Evolutionary conservation across 805 yeast genomes (phyloP), one percentile per base, ranked within the genome.

Genomic region (Hanseniaspora lachancei): DNA sequence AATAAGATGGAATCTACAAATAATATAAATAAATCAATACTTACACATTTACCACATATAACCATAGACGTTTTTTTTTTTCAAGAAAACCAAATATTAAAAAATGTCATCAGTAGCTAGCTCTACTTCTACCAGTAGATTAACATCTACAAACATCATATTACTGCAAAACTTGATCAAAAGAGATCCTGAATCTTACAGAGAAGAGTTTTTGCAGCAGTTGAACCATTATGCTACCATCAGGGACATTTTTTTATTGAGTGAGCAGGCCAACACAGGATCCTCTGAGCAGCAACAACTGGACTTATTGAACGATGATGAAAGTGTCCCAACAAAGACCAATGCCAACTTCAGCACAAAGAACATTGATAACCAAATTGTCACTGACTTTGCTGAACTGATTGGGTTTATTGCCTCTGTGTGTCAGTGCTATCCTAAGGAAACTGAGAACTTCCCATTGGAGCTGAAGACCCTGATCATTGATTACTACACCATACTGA

Each of bases 331-430:
- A 5, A 41, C 13, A 18, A 34, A 20, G 12, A 18, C 24, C 23
- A 41, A 32, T 42, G 41, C 42, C 29, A 47, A 47, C 36, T 54
- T 47, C 29, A 54, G 52, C 21, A 58, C 57, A 21, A 59, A 58
- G 29, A 58, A 57, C 75, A 76, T 8, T 39, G 60, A 58, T 24
- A 60, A 56, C n/a, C 57, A 60, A 36, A 58, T 66, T 1, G 63
- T 66, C 18, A 58, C 63, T 21, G 84, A 83, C 61, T 86, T 93
- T 66, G 78, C 78, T 10, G 97, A 89, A 60, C 73, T 89, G 58
- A 81, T 93, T 55, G 95, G 96, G 0, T 91, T 93, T 66, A 83
- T 93, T 47, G 78, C 95, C 18, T 97, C 95, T 47, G 96, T 93
- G 49, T 87, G 96, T 66, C 71, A 79, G 13, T 89, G 96, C 62